Base-by-base conservation (phyloP, 1,139 yeast species). In the Candida neerlandica region DNA sequence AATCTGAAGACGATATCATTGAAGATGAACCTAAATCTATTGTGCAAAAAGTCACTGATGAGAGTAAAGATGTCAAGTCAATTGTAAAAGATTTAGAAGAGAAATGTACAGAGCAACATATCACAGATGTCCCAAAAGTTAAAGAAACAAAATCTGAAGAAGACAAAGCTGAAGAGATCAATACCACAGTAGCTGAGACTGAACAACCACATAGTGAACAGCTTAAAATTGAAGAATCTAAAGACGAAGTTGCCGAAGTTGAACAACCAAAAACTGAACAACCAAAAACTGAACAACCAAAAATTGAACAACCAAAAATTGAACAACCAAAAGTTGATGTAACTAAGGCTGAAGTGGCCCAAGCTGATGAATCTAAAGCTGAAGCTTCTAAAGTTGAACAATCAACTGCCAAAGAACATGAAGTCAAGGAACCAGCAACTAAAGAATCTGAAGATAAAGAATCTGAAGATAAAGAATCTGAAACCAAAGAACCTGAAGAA, bases 171-270 rank as follows among this genome's bases (percentile, higher is more conserved):
- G 27, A 37, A 16, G 11, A 16, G 4, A 27, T 11, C n/a, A 18
- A 7, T 3, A 16, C 15, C 15, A 18, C 15, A 15, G 37, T 15
- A 14, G 9, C 37, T 7, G 15, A 16, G 11, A 10, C 15, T 34
- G 23, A 40, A 11, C 50, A 46, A 41, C 29, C 51, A 44, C 44
- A 51, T 32, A 46, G 18, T 14, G 44, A 48, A 45, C 49, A 42
- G 16, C 32, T 40, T 16, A 46, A 46, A 12, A 48, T n/a, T 23
- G 42, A 44, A 32, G 47, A 46, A 27, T 7, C 48, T 3, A 37
- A 30, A 12, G 35, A 29, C 12, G 45, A 47, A 29, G 51, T 35
- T 6, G 30, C 39, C n/a, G 41, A 34, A 26, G 15, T 6, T 19
- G 46, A 26, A n/a, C 35, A 44, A 26, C 33, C 41, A 3, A 42